Conservation (phyloP, 441 rosid species). For the Bocquillonia castaneifolia region DNA sequence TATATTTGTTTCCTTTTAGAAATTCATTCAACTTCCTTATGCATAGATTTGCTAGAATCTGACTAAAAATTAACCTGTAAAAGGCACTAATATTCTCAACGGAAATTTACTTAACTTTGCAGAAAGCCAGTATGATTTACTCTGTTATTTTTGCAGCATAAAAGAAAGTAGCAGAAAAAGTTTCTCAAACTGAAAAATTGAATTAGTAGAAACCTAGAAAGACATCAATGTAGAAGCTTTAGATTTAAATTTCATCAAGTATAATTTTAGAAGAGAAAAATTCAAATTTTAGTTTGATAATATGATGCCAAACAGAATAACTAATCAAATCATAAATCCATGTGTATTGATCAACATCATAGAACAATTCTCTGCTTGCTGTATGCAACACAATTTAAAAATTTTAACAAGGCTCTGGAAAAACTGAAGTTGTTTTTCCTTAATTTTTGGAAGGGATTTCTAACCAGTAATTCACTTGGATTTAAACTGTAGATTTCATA, state of each 20-base stretch:
- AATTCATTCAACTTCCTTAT: slow-evolving; percentile 1
- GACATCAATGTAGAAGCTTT: neutral
- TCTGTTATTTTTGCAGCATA: neutral
- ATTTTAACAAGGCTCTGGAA: neutral
- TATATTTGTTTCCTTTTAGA: neutral
- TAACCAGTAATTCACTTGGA: neutral
- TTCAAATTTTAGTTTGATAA: neutral
- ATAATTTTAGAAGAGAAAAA: neutral
- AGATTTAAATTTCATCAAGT: neutral
- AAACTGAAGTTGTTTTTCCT: neutral
- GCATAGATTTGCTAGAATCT: neutral
- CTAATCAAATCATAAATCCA: neutral
- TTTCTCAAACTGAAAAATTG: neutral
- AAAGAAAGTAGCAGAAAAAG: neutral
- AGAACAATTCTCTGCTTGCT: neutral
- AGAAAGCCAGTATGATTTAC: neutral
- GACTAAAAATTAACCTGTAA: neutral
- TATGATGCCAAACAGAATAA: neutral
- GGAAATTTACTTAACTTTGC: neutral
- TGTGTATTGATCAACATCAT: neutral
- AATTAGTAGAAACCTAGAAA: neutral
- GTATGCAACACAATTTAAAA: neutral
- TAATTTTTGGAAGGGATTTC: neutral
- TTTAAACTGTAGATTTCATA: neutral
- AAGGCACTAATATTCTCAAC: neutral